A percentile compares a stretch with the other conserved stretches of the same genome.
Evolutionary conservation across 129 eudicot species (phyloP).

Genomic region (Cynara cardunculus): DNA sequence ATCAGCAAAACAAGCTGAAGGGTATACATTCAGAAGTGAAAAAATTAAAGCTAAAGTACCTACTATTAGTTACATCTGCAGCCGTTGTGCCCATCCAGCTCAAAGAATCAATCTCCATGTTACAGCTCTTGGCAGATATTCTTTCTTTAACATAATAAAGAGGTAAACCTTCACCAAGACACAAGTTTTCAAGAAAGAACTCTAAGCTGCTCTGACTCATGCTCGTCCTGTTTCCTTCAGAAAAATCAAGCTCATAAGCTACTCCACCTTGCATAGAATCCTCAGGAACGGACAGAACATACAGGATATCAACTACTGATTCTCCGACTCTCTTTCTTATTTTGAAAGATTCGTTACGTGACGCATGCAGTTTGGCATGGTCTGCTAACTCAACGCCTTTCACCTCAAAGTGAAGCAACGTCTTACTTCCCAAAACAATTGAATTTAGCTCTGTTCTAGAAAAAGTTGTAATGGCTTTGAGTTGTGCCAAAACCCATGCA

Average conservation of each 20-base stretch:
- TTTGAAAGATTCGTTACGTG: constrained; percentile 9
- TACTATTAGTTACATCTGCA: constrained; percentile 66
- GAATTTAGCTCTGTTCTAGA: constrained; percentile 48
- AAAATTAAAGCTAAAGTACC: constrained; percentile 53
- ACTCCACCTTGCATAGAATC: constrained; percentile 40
- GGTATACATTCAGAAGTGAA: not conserved
- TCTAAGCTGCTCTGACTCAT: constrained; percentile 40
- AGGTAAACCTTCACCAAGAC: constrained; percentile 46
- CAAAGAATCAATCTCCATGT: constrained; percentile 49
- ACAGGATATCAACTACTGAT: constrained; percentile 48
- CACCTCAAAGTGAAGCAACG: constrained; percentile 60
- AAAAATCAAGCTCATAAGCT: constrained; percentile 60
- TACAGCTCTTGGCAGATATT: constrained; percentile 24
- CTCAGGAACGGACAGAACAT: constrained; percentile 56
- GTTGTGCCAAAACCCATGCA: constrained; percentile 69
- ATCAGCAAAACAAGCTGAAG: not conserved
- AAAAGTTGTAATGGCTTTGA: constrained; percentile 41
- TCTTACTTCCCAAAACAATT: constrained; percentile 64
- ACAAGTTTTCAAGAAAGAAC: constrained; percentile 47
- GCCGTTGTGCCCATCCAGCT: constrained; percentile 90
- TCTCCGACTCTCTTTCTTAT: constrained; percentile 41
- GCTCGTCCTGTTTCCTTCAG: constrained; percentile 20
- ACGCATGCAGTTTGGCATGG: constrained; percentile 30
- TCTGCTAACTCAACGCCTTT: constrained; percentile 24
- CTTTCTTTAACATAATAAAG: constrained; percentile 42